Percentiles rank a stretch among this genome's conserved stretches.
These are phyloP conservation scores for Triticum dicoccoides DNA, from an alignment of 176 grass and related monocot genomes.

Conservation along the genomic window DNA sequence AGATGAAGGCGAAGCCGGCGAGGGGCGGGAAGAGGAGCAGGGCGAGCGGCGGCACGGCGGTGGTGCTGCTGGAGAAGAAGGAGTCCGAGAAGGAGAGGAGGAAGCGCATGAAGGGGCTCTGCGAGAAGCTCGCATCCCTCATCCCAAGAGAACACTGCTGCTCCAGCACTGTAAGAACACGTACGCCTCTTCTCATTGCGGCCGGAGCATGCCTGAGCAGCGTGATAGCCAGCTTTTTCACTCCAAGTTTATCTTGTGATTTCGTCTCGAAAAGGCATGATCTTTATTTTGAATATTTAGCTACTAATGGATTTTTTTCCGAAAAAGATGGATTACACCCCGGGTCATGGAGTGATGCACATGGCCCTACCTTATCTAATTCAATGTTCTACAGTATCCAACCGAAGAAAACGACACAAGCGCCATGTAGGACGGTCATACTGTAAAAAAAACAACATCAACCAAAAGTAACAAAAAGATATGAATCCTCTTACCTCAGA, in stretches of 20 bases:
- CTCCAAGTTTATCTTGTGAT: too few species aligned
- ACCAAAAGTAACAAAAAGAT: not conserved
- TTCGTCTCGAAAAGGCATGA: too few species aligned
- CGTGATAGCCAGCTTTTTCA: not conserved
- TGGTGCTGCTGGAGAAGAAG: slow-evolving; percentile 46
- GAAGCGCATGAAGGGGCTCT: slow-evolving; percentile 66
- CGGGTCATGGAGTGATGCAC: too few species aligned
- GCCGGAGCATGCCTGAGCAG: not conserved
- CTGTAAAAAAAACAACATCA: not conserved
- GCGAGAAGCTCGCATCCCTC: slow-evolving; percentile 61
- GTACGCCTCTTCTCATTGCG: not conserved
- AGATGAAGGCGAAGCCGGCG: not conserved
- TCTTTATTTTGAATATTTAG: not conserved
- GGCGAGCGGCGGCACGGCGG: not conserved
- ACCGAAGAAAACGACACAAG: not conserved
- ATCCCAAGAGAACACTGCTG: slow-evolving; percentile 43
- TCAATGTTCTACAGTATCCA: not conserved
- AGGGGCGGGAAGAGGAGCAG: not conserved
- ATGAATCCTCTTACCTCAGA: not conserved
- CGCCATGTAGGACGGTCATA: too few species aligned
- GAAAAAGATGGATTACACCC: not conserved
- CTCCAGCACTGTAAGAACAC: not conserved
- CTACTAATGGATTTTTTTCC: not conserved
- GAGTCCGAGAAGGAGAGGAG: slow-evolving; percentile 63
- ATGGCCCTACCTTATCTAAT: not conserved